These are phyloP conservation scores for Drechslerella stenobrocha DNA, from an alignment of 2,329 filamentous ascomycete genomes.

Conservation along the genomic window DNA sequence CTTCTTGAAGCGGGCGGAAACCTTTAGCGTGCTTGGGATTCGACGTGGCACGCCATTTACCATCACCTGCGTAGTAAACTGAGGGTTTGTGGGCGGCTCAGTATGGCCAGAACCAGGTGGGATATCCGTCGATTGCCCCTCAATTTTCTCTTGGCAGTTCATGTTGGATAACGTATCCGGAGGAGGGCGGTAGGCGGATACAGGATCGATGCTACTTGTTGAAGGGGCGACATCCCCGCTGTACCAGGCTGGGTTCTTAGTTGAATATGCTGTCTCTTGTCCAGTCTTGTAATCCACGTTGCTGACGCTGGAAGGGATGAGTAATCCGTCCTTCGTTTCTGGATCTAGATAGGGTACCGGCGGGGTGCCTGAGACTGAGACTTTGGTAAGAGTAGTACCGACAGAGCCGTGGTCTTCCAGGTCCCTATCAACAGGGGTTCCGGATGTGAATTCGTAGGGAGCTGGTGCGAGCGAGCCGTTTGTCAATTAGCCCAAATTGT, in stretches of 20 bases:
- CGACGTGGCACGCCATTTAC: constrained; percentile 35
- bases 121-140: not conserved
- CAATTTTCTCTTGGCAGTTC: too few species aligned
- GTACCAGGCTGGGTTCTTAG: too few species aligned
- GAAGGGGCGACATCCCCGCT: too few species aligned
- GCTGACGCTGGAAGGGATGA: not conserved
- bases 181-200: too few species aligned
- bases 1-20: constrained; percentile 6
- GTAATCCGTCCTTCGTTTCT: not conserved
- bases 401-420: constrained; percentile 18
- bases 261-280: not conserved
- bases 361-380: not conserved
- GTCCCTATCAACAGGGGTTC: not conserved
- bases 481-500: not conserved
- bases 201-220: too few species aligned
- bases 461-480: not conserved
- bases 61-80: constrained; percentile 10
- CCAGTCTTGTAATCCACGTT: not conserved
- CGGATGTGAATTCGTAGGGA: not conserved
- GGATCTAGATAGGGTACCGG: not conserved
- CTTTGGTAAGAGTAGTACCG: constrained; percentile 23
- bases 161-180: too few species aligned
- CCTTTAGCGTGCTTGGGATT: constrained; percentile 29
- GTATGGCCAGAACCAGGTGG: not conserved
- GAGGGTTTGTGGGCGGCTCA: too few species aligned